phyloP scores from a whole-genome alignment of 306 rosid genomes.

The Comarum palustre region DNA sequence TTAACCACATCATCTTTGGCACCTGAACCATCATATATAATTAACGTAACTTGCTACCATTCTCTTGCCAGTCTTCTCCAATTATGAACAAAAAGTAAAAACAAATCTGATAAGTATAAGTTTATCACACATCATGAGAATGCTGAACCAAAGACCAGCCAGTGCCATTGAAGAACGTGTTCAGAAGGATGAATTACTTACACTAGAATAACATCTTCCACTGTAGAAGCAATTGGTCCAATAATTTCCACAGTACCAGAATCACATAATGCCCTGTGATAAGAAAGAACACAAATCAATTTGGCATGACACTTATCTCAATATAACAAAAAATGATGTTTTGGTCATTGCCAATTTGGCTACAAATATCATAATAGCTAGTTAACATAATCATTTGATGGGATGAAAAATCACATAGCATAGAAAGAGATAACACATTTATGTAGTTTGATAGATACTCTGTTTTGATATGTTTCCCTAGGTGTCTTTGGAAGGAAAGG shows the following conservation, averaged over 20 bases:
- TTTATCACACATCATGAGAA: neutral
- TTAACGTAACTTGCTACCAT: neutral
- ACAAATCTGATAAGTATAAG: slow-evolving; percentile 3
- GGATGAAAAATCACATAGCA: neutral
- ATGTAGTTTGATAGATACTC: neutral
- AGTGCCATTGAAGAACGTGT: neutral
- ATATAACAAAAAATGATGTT: neutral
- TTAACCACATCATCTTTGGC: neutral
- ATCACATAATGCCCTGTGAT: slow-evolving; percentile 71
- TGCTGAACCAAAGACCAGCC: neutral
- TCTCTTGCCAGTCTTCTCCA: neutral
- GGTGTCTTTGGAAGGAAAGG: neutral
- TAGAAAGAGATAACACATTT: too few species aligned
- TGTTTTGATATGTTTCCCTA: neutral
- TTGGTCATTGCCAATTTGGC: neutral
- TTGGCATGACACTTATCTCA: neutral
- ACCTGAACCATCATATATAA: neutral
- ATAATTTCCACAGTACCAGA: slow-evolving; percentile 89
- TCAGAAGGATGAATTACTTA: slow-evolving; percentile 42
- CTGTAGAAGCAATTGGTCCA: slow-evolving; percentile 88
- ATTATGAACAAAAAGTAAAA: neutral
- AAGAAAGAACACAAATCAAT: slow-evolving; percentile 9
- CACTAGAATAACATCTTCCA: slow-evolving; percentile 94
- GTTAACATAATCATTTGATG: neutral
- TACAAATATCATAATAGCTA: neutral